Percentiles rank a stretch among this genome's conserved stretches.
Conservation (phyloP, 2,329 filamentous ascomycete species). For the Xylaria polymorpha region DNA sequence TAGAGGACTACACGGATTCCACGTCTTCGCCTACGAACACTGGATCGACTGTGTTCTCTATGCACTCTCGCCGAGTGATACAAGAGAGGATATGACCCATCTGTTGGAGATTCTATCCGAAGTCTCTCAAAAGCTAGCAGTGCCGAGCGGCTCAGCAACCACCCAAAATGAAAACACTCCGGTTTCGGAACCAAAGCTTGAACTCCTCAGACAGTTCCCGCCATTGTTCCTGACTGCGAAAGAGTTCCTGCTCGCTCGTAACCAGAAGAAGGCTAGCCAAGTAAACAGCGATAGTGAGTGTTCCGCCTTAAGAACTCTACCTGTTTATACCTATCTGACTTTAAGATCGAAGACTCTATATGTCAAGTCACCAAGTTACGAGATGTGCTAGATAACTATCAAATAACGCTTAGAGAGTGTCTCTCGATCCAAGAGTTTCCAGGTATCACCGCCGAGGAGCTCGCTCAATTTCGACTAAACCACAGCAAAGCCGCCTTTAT, state of each 20-base stretch:
- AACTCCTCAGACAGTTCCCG: constrained; percentile 11
- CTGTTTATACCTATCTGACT: background rate
- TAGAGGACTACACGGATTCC: constrained; percentile 21
- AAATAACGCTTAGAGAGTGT: constrained; percentile 8
- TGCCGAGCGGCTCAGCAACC: background rate
- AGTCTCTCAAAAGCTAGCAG: constrained; percentile 13
- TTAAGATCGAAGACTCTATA: background rate
- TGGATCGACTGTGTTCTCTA: constrained; percentile 24
- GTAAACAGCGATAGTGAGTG: background rate
- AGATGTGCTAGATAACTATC: constrained; percentile 19
- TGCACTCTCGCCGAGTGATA: background rate
- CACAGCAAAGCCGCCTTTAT: constrained; percentile 2
- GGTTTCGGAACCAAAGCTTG: constrained; percentile 15
- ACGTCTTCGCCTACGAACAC: constrained; percentile 20
- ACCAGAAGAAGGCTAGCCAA: background rate
- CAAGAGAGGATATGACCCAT: background rate
- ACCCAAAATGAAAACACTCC: background rate
- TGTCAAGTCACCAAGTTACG: background rate
- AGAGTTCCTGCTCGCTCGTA: constrained; percentile 5
- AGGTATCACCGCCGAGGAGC: constrained; percentile 17
- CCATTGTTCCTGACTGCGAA: background rate
- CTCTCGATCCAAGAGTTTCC: constrained; percentile 12
- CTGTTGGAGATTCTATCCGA: background rate
- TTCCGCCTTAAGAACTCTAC: background rate
- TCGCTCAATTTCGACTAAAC: constrained; percentile 12